Percentiles rank a stretch among this genome's conserved stretches.
These are phyloP conservation scores for Sporothrix dimorphospora DNA, from an alignment of 2,329 filamentous ascomycete genomes.

Conservation along the genomic window DNA sequence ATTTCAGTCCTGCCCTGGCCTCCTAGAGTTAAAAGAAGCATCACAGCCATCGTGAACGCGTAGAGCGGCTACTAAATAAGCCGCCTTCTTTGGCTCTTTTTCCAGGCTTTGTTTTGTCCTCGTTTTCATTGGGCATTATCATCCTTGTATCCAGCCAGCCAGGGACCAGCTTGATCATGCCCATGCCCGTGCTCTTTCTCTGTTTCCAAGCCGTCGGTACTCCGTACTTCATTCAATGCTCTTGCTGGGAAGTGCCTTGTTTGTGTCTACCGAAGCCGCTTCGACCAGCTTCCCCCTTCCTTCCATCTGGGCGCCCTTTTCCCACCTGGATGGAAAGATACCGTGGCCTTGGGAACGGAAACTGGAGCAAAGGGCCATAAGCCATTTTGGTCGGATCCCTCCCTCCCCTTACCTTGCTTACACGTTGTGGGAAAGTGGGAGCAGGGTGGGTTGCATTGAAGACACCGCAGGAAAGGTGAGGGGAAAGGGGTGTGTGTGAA, in stretches of 20 bases:
- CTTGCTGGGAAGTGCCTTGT: neutral
- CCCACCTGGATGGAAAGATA: constrained; percentile 14
- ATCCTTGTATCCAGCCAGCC: neutral
- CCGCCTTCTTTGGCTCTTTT: too few species aligned
- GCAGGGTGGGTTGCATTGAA: constrained; percentile 10
- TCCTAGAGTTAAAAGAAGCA: too few species aligned
- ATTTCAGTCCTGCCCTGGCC: neutral
- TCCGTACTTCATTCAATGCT: neutral
- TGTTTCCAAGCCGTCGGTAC: neutral
- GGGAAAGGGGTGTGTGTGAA: neutral
- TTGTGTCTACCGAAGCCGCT: neutral
- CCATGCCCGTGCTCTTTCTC: neutral
- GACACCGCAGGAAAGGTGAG: neutral
- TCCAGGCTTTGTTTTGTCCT: too few species aligned
- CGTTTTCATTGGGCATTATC: neutral
- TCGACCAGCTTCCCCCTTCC: neutral
- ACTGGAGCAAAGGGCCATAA: neutral
- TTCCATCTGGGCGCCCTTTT: neutral
- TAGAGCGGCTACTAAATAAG: neutral
- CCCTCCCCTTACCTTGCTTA: neutral
- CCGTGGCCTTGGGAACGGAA: constrained; percentile 32
- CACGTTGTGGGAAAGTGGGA: neutral
- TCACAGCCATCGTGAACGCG: neutral
- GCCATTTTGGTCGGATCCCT: neutral
- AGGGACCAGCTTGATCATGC: neutral